Conservation (phyloP, 2,329 filamentous ascomycete species). For the Aspergillus neoniger region DNA sequence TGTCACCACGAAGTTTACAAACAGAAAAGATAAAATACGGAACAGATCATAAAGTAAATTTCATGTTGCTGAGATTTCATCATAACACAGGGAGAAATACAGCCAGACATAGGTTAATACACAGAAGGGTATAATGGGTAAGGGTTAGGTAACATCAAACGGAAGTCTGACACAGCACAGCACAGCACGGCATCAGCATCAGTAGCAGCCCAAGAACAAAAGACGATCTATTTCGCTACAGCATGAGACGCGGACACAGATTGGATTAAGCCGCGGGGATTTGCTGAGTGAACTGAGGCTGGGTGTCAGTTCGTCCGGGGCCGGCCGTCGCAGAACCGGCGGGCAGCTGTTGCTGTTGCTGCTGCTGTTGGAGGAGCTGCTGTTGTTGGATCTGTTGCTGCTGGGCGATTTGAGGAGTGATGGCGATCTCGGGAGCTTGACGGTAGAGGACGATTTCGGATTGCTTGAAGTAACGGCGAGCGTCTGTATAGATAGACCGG, state of each 20-base stretch:
- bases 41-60: not conserved
- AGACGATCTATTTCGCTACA: not conserved
- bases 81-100: conserved; percentile 7
- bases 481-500: conserved; percentile 59
- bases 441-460: conserved; percentile 97
- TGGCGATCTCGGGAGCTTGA: conserved; percentile 59
- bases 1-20: not conserved
- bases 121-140: conserved; percentile 16
- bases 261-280: conserved; percentile 29
- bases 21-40: not conserved
- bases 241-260: not conserved
- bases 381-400: conserved; percentile 45
- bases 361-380: conserved; percentile 36
- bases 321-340: conserved; percentile 40
- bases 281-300: conserved; percentile 21
- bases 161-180: conserved; percentile 5
- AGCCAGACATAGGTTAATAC: not conserved
- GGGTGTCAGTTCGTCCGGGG: conserved; percentile 28
- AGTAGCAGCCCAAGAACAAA: not conserved
- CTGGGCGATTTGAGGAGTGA: conserved; percentile 43
- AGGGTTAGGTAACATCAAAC: conserved; percentile 10
- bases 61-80: conserved; percentile 1
- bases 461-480: conserved; percentile 97
- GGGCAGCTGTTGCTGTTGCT: conserved; percentile 38
- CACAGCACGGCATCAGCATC: too few species aligned